Evolutionary conservation across 1,284 basidiomycete species (phyloP), one percentile per base, ranked within the genome.

Genomic region (Microbotryum intermedium): DNA sequence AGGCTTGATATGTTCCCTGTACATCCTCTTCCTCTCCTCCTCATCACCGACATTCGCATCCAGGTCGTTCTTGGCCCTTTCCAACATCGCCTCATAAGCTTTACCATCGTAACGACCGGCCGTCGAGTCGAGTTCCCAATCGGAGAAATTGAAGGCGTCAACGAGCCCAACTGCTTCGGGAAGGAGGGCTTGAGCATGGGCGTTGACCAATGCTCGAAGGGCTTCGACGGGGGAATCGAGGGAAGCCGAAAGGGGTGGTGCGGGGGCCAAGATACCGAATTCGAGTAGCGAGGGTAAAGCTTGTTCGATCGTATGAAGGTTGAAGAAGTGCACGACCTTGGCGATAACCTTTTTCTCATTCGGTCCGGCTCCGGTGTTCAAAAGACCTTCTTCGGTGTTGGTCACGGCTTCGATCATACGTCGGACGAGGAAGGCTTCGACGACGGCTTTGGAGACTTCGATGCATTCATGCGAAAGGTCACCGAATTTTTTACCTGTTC

Each of bases 141-240:
- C 86, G 0, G 81, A 79, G 71, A 86, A 86, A 0, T 83, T 84
- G 70, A 89, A 88, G 2, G 84, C 83, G 70, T 90, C 87, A 18
- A 80, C 83, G 43, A 90, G 74, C 0, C 82, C 84, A 57, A 90
- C 82, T 6, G 80, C 80, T 64, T 90, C 80, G 0, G 85, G 84
- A 3, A 88, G 72, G 10, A 90, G 70, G 48, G 79, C 76, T 29
- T 25, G 73, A 65, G 74, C 83, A 82, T 81, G 65, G 2, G 71
- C 55, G 30, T 81, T 75, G 60, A 88, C 81, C 1, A 80, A 77
- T 30, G 78, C 70, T 10, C 86, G 81, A 28, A 89, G 74, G 0
- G 73, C 72, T 29, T 79, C 76, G 4, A 82, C 79, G 1, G 79
- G 75, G 60, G 84, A 81, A 30, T 61, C 53, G 50, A 60, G 60